Evolutionary conservation across 805 yeast genomes (phyloP), one percentile per base, ranked within the genome.

Genomic region (Candida arabinofermentans): DNA sequence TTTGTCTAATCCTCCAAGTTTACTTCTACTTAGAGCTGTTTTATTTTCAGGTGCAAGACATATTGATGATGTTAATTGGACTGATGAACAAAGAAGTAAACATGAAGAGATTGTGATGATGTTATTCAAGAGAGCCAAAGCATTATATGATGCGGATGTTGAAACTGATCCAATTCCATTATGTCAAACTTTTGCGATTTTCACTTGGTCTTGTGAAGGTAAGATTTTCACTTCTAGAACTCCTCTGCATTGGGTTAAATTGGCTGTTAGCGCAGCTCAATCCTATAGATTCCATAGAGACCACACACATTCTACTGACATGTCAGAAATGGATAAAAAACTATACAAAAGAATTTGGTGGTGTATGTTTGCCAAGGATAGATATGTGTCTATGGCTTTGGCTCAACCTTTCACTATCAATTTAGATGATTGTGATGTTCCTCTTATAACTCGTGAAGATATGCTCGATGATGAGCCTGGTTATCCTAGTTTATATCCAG

Each of bases 401-500:
- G 90, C 90, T n/a, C 67, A 89, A 41, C 87, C 89, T 0, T 62
- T 75, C 4, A 69, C 71, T 44, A 80, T 85, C 39, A 82, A 80
- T 53, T 66, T 83, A 43, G 82, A 77, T 36, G 91, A 86, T 55
- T 78, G 85, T 55, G 35, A 83, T 54, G 87, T 83, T 17, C 79
- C 81, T 13, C 80, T 82, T 86, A 56, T 86, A 16, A 70, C 74
- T 0, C 57, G 71, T 13, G 80, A 74, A 0, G 95, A 86, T 59
- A 79, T 86, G 47, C 66, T 74, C 12, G 39, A 27, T 27, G 39
- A 34, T 17, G 37, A 34, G 24, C 27, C 29, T n/a, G 29, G 21
- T 8, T 33, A 33, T 14, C 36, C 38, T 17, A 8, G 32, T 7
- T 12, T 26, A 10, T 32, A 36, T n/a, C 33, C 39, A 19, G 24